These are phyloP conservation scores for Metschnikowia continentalis DNA, from an alignment of 805 yeast species.

Conservation along the genomic window DNA sequence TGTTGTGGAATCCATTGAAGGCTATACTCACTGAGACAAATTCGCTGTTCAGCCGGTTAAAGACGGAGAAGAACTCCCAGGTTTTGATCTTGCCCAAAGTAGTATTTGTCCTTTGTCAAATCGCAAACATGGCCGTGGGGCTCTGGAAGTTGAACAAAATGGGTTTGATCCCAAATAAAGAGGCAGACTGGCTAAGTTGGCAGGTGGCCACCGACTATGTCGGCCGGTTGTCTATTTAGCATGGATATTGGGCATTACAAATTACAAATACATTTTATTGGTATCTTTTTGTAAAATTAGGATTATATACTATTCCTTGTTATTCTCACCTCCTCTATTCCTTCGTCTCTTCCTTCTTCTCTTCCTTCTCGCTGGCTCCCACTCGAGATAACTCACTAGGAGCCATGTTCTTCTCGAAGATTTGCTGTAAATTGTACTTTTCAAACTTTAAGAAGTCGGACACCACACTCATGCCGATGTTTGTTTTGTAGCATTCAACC, in stretches of 20 bases:
- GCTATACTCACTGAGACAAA: conserved; percentile 59
- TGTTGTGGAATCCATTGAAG: conserved; percentile 71
- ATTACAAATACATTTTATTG: background rate
- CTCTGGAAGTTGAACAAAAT: conserved; percentile 77
- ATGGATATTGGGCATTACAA: background rate
- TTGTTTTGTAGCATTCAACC: conserved; percentile 84
- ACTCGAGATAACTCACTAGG: conserved; percentile 13
- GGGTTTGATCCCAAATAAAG: conserved; percentile 87
- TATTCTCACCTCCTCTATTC: background rate
- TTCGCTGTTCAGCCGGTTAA: conserved; percentile 48
- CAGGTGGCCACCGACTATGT: conserved; percentile 38
- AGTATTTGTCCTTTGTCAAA: conserved; percentile 43
- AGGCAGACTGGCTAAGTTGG: conserved; percentile 92
- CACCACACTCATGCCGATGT: conserved; percentile 84
- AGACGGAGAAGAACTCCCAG: conserved; percentile 31
- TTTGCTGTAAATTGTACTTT: conserved; percentile 78
- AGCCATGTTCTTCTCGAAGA: conserved; percentile 48
- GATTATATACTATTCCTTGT: background rate
- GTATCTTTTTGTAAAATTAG: background rate
- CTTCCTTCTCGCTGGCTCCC: conserved; percentile 4
- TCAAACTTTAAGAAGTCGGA: conserved; percentile 56
- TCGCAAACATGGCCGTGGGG: conserved; percentile 66
- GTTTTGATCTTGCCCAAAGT: conserved; percentile 42
- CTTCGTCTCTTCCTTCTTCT: background rate
- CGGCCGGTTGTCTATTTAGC: conserved; percentile 7